phyloP scores from a whole-genome alignment of 805 yeast species.

The Saccharomycopsis oosterbeekiorum region DNA sequence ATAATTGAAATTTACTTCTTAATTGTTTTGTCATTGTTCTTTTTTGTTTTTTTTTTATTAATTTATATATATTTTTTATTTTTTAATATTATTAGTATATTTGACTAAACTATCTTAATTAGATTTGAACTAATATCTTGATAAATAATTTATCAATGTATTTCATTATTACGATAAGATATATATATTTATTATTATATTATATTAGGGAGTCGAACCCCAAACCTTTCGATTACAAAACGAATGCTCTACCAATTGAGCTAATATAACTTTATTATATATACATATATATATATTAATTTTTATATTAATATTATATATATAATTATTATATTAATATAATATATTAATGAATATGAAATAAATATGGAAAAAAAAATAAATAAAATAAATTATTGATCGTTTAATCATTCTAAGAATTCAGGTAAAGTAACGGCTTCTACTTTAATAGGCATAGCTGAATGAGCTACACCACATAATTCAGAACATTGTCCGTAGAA shows the following conservation, averaged over 20 bases:
- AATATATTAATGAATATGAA: not conserved
- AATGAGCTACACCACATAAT: conserved; percentile 23
- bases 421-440: conserved; percentile 22
- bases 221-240: conserved; percentile 19
- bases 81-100: not conserved
- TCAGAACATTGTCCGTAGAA: conserved; percentile 24
- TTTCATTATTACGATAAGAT: not conserved
- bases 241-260: conserved; percentile 17
- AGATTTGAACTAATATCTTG: conserved; percentile 3
- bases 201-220: conserved; percentile 17
- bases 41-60: not conserved
- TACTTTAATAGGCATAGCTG: conserved; percentile 23
- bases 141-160: not conserved
- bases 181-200: conserved; percentile 1
- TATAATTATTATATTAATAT: conserved; percentile 1
- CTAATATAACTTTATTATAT: conserved; percentile 4
- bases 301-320: not conserved
- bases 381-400: conserved; percentile 17
- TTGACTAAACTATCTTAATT: conserved; percentile 1
- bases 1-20: conserved; percentile 18
- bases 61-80: conserved; percentile 5
- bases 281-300: not conserved
- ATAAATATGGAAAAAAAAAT: not conserved
- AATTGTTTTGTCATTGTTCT: conserved; percentile 11
- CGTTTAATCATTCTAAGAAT: conserved; percentile 22